Evolutionary conservation across 768 basidiomycete species (phyloP).

Genomic region (Rhodosporidiobolus sp.): DNA sequence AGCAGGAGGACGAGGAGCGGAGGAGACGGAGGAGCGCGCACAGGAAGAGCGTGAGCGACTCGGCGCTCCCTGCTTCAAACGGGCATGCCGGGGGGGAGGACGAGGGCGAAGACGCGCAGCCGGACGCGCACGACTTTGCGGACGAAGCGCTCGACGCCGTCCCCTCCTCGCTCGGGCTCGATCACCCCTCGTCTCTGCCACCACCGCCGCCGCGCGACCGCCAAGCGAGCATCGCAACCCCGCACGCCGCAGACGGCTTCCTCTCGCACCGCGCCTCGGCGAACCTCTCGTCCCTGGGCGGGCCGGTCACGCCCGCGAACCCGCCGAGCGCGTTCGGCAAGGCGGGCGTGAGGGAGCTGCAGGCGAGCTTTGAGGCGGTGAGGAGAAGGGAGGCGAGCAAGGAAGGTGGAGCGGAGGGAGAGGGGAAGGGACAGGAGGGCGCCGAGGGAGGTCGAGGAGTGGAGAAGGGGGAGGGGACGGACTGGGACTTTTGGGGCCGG

Average conservation of each 20-base stretch:
- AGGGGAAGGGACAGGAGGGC: background rate
- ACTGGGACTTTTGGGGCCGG: conserved; percentile 80
- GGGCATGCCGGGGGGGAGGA: background rate
- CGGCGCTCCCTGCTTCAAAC: background rate
- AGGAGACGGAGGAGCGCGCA: background rate
- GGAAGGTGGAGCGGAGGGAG: background rate
- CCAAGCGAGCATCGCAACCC: background rate
- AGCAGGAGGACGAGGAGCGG: background rate
- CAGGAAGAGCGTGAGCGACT: background rate
- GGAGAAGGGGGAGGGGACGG: conserved; percentile 7
- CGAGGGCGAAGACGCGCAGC: conserved; percentile 3
- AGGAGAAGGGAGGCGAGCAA: background rate
- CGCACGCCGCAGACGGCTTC: conserved; percentile 22
- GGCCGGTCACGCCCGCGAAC: background rate
- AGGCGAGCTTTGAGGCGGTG: background rate
- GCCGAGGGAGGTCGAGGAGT: no score
- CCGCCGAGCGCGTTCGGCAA: background rate
- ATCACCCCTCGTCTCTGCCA: background rate
- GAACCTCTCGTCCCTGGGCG: background rate
- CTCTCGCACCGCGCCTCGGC: conserved; percentile 5
- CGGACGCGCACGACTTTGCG: background rate
- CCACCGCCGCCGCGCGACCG: background rate
- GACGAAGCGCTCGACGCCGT: background rate
- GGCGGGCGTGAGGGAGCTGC: background rate
- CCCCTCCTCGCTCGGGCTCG: background rate